A percentile compares a stretch with the other conserved stretches of the same genome.
phyloP scores from a whole-genome alignment of 345 rosid genomes.

The Cardamine resedifolia region DNA sequence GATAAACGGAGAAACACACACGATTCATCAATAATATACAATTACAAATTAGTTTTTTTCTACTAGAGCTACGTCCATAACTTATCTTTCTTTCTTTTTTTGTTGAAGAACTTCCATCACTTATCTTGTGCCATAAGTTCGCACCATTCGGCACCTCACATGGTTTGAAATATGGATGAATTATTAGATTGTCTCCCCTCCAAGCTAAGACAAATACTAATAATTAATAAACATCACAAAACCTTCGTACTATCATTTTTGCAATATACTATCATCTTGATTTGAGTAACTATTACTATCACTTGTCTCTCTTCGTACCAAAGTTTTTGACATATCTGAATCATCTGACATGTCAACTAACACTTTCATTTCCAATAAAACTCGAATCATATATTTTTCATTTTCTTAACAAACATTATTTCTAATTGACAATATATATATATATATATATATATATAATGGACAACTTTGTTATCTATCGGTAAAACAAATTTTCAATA shows the following conservation, averaged over 20 bases:
- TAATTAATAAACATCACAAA: slow-evolving; percentile 18
- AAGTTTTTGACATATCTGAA: slow-evolving; percentile 17
- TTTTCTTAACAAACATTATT: neutral
- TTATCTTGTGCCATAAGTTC: slow-evolving; percentile 7
- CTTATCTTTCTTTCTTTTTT: neutral
- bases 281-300: slow-evolving; percentile 12
- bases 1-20: too few relatives aligned
- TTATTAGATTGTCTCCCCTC: slow-evolving; percentile 21
- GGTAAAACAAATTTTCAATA: neutral
- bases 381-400: neutral
- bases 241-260: neutral
- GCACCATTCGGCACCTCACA: slow-evolving; percentile 21
- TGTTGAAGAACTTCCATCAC: neutral
- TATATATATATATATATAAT: too few relatives aligned
- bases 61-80: neutral
- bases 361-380: slow-evolving; percentile 21
- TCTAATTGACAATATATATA: too few relatives aligned
- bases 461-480: too few relatives aligned
- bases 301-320: slow-evolving; percentile 15
- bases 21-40: neutral
- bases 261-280: neutral
- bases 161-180: slow-evolving; percentile 15
- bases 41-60: neutral
- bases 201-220: slow-evolving; percentile 22
- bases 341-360: slow-evolving; percentile 29